Base-by-base conservation (phyloP, 768 basidiomycete species). In the Suillus tomentosus region DNA sequence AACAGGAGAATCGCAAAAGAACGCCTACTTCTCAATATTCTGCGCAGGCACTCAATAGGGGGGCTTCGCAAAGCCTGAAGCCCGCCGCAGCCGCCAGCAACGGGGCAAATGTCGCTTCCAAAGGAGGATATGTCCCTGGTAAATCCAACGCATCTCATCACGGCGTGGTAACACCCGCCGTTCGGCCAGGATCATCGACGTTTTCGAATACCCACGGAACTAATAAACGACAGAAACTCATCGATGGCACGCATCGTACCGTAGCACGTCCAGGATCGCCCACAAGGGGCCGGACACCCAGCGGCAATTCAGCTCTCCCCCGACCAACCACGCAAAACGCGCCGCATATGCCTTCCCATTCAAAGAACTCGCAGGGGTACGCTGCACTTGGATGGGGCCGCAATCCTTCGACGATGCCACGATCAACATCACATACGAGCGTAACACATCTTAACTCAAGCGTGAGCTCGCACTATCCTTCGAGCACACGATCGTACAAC, bases 1-100 rank as follows among this genome's bases (percentile, higher is more conserved):
- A 89, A 65, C 94, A 95, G 77, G 95, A 96, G 79, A 94, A 92
- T 75, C 87, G 85, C 71, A 84, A 84, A 67, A 84, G 80, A 70
- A 76, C 78, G 37, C 67, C 81, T 27, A 76, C 70, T 3, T 75
- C 74, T n/a, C 74, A 75, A 56, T 75, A 75, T 43, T 76, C 75
- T 39, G 37, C 69, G 10, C 74, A 77, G 61, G 71, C 69, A 11
- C 67, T 75, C 15, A 76, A 74, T 47, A 62, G 61, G 8, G 60
- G 39, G 47, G 67, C 71, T 27, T 76, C 71, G 22, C 75, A 74
- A 13, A 70, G 75, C 31, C 61, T 73, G 48, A 76, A 75, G 47
- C 69, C 73, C 9, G 14, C 50, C 27, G 50, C 48, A 14, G 24
- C 31, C 39, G 63, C 63, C 0, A 64, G 34, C 10, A 31, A 62